A percentile compares a stretch with the other conserved stretches of the same genome.
Conservation (phyloP, 2,329 filamentous ascomycete genomes). For the Fusarium nurragi region DNA sequence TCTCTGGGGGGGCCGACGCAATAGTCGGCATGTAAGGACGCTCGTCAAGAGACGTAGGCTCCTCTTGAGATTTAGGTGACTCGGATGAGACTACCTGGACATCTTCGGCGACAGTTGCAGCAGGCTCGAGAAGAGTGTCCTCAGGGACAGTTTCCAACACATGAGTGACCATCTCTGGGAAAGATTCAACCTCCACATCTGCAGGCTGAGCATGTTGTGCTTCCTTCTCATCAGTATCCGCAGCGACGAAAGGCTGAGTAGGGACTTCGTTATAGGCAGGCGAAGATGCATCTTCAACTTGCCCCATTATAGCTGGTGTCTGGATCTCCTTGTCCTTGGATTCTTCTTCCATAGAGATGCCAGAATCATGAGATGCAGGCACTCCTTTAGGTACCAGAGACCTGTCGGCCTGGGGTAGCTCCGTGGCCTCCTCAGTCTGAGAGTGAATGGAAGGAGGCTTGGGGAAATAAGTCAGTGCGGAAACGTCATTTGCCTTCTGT, state of each 20-base stretch:
- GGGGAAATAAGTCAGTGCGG: conserved; percentile 26
- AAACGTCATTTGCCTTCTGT: conserved; percentile 11
- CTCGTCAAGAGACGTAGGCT: conserved; percentile 5
- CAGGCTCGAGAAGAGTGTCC: conserved; percentile 29
- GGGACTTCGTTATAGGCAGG: background rate
- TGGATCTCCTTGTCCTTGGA: conserved; percentile 24
- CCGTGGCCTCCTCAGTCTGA: conserved; percentile 2
- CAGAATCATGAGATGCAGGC: conserved; percentile 36
- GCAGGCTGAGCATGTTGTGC: conserved; percentile 9
- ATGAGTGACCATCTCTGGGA: conserved; percentile 16
- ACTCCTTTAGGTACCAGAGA: conserved; percentile 1
- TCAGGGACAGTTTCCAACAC: conserved; percentile 39
- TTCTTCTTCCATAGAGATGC: conserved; percentile 34
- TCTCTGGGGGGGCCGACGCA: conserved; percentile 34
- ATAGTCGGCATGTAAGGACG: conserved; percentile 17
- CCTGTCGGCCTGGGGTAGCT: background rate
- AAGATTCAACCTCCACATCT: conserved; percentile 3
- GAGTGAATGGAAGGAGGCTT: conserved; percentile 28
- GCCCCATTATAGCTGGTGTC: conserved; percentile 3
- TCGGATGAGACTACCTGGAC: conserved; percentile 7
- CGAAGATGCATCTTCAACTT: conserved; percentile 1
- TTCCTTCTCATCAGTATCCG: background rate
- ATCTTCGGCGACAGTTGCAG: conserved; percentile 7
- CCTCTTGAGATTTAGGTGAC: background rate
- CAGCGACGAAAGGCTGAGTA: background rate